phyloP scores from a whole-genome alignment of 208 protist species.

The Porcisia hertigi region DNA sequence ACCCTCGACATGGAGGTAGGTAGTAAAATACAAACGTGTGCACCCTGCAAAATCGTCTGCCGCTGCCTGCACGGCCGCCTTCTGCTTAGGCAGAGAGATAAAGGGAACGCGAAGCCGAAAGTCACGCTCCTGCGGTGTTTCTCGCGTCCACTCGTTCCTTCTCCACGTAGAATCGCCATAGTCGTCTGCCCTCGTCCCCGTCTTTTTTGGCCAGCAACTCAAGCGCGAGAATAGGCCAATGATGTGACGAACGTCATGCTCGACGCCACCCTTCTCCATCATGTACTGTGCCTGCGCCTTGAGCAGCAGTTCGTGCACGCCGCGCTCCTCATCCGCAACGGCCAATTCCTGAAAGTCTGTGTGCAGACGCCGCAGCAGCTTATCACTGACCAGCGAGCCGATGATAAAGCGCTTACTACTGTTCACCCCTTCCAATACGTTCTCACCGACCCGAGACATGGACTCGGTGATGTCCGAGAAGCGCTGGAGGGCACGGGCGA shows the following conservation, averaged over 20 bases:
- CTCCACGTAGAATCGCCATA: conserved; percentile 7
- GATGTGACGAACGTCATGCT: conserved; percentile 46
- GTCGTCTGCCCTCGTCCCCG: background rate
- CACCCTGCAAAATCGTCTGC: conserved; percentile 16
- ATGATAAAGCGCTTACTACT: conserved; percentile 70
- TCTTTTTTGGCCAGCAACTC: conserved; percentile 13
- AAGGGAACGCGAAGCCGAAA: conserved; percentile 57
- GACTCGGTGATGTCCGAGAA: conserved; percentile 38
- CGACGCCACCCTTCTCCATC: conserved; percentile 43
- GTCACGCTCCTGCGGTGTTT: conserved; percentile 40
- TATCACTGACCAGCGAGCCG: conserved; percentile 48
- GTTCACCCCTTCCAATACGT: conserved; percentile 55
- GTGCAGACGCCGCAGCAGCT: conserved; percentile 38
- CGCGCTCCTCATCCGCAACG: conserved; percentile 35
- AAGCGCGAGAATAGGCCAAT: conserved; percentile 29
- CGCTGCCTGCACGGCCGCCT: conserved; percentile 8
- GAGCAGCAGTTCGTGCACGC: conserved; percentile 39
- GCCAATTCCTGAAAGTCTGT: conserved; percentile 45
- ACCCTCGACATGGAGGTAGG: conserved; percentile 53
- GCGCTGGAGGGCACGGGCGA: conserved; percentile 40
- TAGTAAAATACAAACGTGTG: conserved; percentile 58
- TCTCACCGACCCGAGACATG: conserved; percentile 52
- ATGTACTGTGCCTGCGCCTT: conserved; percentile 50
- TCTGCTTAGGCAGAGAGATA: conserved; percentile 35
- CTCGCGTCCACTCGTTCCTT: conserved; percentile 3